Evolutionary conservation across 805 yeast species (phyloP).

Genomic region (Pichia rugopelliculosa): DNA sequence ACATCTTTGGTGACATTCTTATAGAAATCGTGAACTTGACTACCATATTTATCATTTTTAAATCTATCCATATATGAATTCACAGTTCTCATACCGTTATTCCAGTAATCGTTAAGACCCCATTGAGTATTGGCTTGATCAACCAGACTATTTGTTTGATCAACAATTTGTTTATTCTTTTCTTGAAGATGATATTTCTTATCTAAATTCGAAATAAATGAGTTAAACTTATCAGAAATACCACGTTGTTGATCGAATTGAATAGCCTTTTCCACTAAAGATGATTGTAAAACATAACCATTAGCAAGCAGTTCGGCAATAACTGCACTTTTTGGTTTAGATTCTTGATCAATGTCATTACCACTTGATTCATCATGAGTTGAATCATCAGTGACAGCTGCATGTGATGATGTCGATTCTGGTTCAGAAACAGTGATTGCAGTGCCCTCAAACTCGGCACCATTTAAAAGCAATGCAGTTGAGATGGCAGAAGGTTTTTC

Average conservation of each 20-base stretch:
- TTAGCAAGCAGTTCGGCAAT: slow-evolving; percentile 68
- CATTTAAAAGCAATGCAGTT: slow-evolving; percentile 64
- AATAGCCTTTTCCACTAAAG: slow-evolving; percentile 51
- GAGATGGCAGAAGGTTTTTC: slow-evolving; percentile 52
- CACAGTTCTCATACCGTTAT: slow-evolving; percentile 31
- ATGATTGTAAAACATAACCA: slow-evolving; percentile 66
- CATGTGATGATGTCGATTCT: slow-evolving; percentile 14
- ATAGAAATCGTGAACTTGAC: slow-evolving; percentile 56
- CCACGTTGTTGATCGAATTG: slow-evolving; percentile 63
- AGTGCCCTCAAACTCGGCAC: slow-evolving; percentile 62
- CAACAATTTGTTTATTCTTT: slow-evolving; percentile 29
- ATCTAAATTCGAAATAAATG: slow-evolving; percentile 50
- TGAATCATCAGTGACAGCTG: slow-evolving; percentile 9
- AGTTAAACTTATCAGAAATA: slow-evolving; percentile 45
- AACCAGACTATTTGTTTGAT: slow-evolving; percentile 9
- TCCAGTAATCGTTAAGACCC: slow-evolving; percentile 33
- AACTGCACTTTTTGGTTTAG: slow-evolving; percentile 68
- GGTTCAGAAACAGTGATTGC: slow-evolving; percentile 38
- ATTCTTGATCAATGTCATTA: slow-evolving; percentile 54
- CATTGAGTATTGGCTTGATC: slow-evolving; percentile 34
- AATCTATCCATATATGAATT: slow-evolving; percentile 42
- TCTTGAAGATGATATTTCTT: slow-evolving; percentile 53
- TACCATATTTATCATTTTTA: slow-evolving; percentile 43
- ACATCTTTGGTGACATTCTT: slow-evolving; percentile 47
- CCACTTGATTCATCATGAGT: slow-evolving; percentile 13